Evolutionary conservation across 371 early-diverging fungal genomes (phyloP).

Genomic region (Lichtheimia ramosa): DNA sequence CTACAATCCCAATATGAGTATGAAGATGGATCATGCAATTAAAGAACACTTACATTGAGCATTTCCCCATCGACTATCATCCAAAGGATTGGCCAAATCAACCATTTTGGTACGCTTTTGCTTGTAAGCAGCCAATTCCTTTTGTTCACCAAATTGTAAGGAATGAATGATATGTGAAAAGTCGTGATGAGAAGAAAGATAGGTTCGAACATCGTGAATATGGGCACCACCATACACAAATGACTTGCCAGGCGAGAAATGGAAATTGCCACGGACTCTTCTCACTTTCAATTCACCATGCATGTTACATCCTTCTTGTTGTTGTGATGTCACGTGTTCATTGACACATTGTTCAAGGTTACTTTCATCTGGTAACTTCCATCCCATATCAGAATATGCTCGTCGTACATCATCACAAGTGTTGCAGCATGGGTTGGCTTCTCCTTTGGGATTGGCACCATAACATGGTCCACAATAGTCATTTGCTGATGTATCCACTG

Average conservation of each 20-base stretch:
- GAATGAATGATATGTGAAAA: constrained; percentile 84
- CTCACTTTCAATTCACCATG: constrained; percentile 82
- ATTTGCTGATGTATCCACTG: background rate
- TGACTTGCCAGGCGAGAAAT: constrained; percentile 88
- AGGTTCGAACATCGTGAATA: constrained; percentile 52
- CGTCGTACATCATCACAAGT: constrained; percentile 88
- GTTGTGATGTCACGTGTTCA: constrained; percentile 71
- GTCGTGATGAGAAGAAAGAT: constrained; percentile 51
- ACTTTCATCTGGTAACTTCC: constrained; percentile 57
- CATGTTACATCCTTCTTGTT: constrained; percentile 88
- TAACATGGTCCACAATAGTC: constrained; percentile 91
- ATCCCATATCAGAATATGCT: constrained; percentile 78
- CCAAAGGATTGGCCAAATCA: constrained; percentile 77
- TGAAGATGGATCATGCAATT: background rate
- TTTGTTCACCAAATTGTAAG: constrained; percentile 78
- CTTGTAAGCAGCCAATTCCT: constrained; percentile 13
- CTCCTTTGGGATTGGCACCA: constrained; percentile 68
- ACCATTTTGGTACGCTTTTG: constrained; percentile 38
- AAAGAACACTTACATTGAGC: constrained; percentile 34
- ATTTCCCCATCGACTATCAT: constrained; percentile 55
- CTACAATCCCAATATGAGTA: constrained; percentile 11
- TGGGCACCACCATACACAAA: constrained; percentile 76
- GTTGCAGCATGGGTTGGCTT: constrained; percentile 80
- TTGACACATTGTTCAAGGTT: constrained; percentile 45
- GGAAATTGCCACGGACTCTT: constrained; percentile 89